Evolutionary conservation across 2,329 filamentous ascomycete genomes (phyloP).

Genomic region (Hypoxylon rubiginosum): DNA sequence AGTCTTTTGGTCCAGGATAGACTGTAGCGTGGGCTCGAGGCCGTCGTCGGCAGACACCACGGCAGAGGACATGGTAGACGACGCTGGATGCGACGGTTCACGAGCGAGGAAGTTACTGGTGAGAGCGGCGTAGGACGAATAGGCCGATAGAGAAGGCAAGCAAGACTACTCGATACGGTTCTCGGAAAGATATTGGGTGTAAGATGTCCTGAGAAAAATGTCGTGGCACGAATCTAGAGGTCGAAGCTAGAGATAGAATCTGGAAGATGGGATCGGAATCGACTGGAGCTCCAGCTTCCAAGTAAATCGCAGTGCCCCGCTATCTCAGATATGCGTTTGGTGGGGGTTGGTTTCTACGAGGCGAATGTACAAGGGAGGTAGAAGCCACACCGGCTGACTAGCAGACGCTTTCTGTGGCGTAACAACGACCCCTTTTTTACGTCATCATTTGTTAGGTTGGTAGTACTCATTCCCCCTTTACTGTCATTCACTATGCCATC

Average conservation of each 20-base stretch:
- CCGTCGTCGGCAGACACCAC: conserved; percentile 75
- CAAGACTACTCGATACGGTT: background rate
- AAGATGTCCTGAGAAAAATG: conserved; percentile 19
- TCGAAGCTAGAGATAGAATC: too few species aligned
- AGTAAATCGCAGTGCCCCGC: conserved; percentile 33
- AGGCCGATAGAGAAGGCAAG: background rate
- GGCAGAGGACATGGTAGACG: conserved; percentile 56
- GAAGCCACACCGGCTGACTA: too few species aligned
- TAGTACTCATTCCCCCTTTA: too few species aligned
- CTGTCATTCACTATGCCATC: too few species aligned
- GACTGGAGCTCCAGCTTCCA: conserved; percentile 22
- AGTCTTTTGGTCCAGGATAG: conserved; percentile 93
- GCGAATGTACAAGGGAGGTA: too few species aligned
- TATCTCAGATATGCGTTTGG: background rate
- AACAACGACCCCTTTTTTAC: too few species aligned
- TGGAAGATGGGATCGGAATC: conserved; percentile 26
- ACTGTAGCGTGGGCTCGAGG: conserved; percentile 93
- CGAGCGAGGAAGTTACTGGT: background rate
- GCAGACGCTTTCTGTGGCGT: too few species aligned
- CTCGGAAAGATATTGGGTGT: background rate
- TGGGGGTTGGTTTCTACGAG: background rate
- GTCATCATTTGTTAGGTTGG: too few species aligned
- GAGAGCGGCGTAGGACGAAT: background rate
- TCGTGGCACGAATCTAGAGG: conserved; percentile 31
- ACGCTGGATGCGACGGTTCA: background rate